Base-by-base conservation (phyloP, 1,284 basidiomycete species). In the Irpex sp. region DNA sequence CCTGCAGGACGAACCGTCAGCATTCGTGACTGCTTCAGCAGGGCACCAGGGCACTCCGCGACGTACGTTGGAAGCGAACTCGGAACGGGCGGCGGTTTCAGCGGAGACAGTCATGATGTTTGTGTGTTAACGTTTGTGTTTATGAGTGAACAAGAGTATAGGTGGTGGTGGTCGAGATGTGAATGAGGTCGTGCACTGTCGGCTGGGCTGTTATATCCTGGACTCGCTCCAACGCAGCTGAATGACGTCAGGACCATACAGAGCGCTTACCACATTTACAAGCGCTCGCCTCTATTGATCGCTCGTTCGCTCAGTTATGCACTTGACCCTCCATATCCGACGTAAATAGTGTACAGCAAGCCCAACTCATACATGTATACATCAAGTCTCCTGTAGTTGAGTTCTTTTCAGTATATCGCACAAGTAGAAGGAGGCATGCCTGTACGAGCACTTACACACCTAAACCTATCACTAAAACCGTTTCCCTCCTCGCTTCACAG, bases 401-500 rank as follows among this genome's bases (percentile, higher is more conserved):
- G 43, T n/a, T 13, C 43, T 46, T 2, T 46, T 46, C 43, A 46
- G 51, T 53, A 53, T 13, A 53, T 15, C 11, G 13, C 19, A 19
- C 11, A 9, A 19, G 11, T 21, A 31, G 13, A 53, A 15, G 17
- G 11, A 15, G 51, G 13, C 8, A 53, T 31, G 11, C 13, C 19
- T 19, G 13, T 53, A 19, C 51, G 19, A 26, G 26, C 26, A 15
- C 26, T 31, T 53, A 53, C 51, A 19, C 2, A 53, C 13, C 19
- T 3, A 9, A 53, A 53, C 17, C 8, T 9, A 15, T 21, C 31
- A 56, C 82, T 76, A 91, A 76, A 92, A 92, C 64, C 86, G 81
- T 71, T 83, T 88, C 26, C 84, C 87, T 46, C 87, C 87, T 67
- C 90, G 83, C 74, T 87, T 90, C 63, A 92, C 77, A 5, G 89